phyloP scores from a whole-genome alignment of 78 protist species.

The Tieghemostelium lacteum region DNA sequence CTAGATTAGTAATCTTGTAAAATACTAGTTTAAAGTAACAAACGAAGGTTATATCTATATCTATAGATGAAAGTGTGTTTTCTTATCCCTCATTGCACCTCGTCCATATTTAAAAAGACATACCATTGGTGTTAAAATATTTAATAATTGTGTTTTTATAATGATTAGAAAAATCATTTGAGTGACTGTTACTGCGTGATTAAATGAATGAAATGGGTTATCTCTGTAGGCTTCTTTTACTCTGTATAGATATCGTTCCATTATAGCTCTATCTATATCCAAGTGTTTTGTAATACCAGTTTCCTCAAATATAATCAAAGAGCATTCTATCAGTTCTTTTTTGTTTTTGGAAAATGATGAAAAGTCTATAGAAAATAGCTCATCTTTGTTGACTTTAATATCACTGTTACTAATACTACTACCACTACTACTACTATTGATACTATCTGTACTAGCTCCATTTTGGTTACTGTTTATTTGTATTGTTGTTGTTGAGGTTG shows the following conservation, averaged over 20 bases:
- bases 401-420: neutral
- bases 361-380: constrained; percentile 63
- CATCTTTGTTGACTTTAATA: neutral
- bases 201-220: constrained; percentile 74
- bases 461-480: too few species aligned
- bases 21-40: too few species aligned
- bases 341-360: constrained; percentile 43
- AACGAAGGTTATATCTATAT: neutral
- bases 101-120: neutral
- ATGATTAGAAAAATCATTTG: constrained; percentile 66
- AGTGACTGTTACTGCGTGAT: constrained; percentile 74
- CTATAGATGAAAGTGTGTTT: neutral
- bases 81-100: neutral
- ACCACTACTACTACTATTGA: too few species aligned
- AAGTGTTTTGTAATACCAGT: constrained; percentile 26
- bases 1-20: too few species aligned
- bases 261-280: neutral
- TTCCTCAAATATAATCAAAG: constrained; percentile 29
- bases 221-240: constrained; percentile 29
- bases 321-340: constrained; percentile 6
- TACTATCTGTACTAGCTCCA: too few species aligned
- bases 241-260: neutral
- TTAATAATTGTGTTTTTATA: constrained; percentile 24
- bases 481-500: too few species aligned
- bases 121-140: constrained; percentile 54